Evolutionary conservation across 441 rosid genomes (phyloP).

Genomic region (Pelargonium myrrhifolium): DNA sequence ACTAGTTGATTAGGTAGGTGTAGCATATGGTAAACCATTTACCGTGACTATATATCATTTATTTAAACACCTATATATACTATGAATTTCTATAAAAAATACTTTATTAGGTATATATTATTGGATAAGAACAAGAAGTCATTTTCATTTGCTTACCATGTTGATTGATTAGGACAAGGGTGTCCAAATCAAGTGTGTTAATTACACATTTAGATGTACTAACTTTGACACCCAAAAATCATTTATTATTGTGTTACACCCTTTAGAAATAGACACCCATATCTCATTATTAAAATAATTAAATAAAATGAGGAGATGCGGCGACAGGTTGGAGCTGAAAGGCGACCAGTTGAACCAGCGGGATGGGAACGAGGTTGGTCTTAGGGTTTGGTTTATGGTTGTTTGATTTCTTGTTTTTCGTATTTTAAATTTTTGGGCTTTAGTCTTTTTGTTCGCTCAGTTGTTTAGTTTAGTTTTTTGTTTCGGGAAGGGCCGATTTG

Average conservation of each 20-base stretch:
- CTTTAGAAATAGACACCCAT: neutral
- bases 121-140: conserved; percentile 7
- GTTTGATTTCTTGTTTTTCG: no score
- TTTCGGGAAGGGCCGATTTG: no score
- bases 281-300: neutral
- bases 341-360: no score
- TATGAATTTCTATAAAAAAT: neutral
- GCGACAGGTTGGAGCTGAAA: no score
- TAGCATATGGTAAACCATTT: neutral
- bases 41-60: neutral
- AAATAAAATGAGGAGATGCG: no score
- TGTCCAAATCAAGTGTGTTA: conserved; percentile 17
- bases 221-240: neutral
- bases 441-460: no score
- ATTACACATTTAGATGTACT: neutral
- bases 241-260: neutral
- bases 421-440: no score
- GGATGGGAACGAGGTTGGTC: no score
- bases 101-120: neutral
- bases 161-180: conserved; percentile 10
- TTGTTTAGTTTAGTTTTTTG: no score
- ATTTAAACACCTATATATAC: neutral
- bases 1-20: neutral
- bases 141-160: neutral
- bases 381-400: no score